These are phyloP conservation scores for Aspergillus calidoustus DNA, from an alignment of 2,329 filamentous ascomycete genomes.

Conservation along the genomic window DNA sequence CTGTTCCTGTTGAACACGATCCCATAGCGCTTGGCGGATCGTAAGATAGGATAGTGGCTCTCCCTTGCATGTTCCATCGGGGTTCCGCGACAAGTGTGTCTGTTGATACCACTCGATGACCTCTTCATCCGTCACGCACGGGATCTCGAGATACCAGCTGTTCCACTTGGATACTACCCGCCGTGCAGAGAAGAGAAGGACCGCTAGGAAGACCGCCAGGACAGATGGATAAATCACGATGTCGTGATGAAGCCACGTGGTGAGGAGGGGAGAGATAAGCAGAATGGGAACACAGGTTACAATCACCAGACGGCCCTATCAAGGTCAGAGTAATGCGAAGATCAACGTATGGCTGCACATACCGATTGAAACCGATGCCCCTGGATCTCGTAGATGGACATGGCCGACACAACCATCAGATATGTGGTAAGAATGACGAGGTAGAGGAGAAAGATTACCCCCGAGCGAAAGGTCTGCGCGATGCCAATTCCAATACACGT, in stretches of 20 bases:
- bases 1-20: conserved; percentile 50
- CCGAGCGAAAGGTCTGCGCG: conserved; percentile 48
- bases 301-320: conserved; percentile 56
- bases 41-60: conserved; percentile 9
- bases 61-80: background rate
- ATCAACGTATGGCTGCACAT: background rate
- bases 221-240: conserved; percentile 60
- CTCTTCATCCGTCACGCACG: conserved; percentile 40
- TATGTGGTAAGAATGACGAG: conserved; percentile 61
- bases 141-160: conserved; percentile 53
- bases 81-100: conserved; percentile 37
- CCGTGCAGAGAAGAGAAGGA: conserved; percentile 58
- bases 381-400: conserved; percentile 53
- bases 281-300: conserved; percentile 60
- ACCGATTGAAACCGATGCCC: conserved; percentile 57
- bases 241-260: conserved; percentile 57
- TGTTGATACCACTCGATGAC: conserved; percentile 43
- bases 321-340: background rate
- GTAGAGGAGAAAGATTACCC: conserved; percentile 63
- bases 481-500: conserved; percentile 56
- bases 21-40: conserved; percentile 49
- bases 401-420: conserved; percentile 56
- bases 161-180: conserved; percentile 61
- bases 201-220: conserved; percentile 55
- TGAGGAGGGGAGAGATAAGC: conserved; percentile 60